Evolutionary conservation across 768 basidiomycete species (phyloP), one percentile per base, ranked within the genome.

Genomic region (Amanita phalloides): DNA sequence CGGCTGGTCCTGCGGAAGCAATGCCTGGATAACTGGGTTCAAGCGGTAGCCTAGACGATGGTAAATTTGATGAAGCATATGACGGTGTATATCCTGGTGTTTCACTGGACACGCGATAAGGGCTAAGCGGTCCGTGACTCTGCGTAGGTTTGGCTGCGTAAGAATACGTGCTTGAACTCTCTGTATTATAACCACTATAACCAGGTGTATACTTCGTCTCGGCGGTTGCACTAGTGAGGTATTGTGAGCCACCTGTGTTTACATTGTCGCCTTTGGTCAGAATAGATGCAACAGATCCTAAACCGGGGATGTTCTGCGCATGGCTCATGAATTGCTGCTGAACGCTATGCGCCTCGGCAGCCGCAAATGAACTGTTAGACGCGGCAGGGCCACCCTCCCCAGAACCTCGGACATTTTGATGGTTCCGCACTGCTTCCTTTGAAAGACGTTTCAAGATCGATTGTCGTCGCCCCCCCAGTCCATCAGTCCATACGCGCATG

Each of bases 401-500:
- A 0, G 69, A 69, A 5, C 71, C 58, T 1, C 88, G 79, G 30
- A 82, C 72, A 62, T 90, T 90, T 62, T 84, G 67, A 66, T 90
- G 86, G 56, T 78, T 78, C 4, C 82, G 76, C 0, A 91, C 86
- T 0, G 81, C 64, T 9, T 83, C 70, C 62, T 85, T 87, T 17
- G 68, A 67, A 25, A 90, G 74, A 21, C 83, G 79, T 26, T 68
- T 63, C 36, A 91, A 59, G 35, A 78, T 66, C 23, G 74, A 71
- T 26, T 70, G 61, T 54, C 78, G 72, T 51, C 71, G 69, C 11
- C 65, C 47, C 3, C 78, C 75, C 10, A 82, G 74, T 6, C 66
- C 67, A 45, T 74, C 61, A 36, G 80, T 69, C 87, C 86, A 90
- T 38, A 64, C 66, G 37, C 65, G 68, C 78, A 91, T 76, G 57